Evolutionary conservation across 2,329 filamentous ascomycete genomes (phyloP), one percentile per base, ranked within the genome.

Genomic region (Penicillium sp.): DNA sequence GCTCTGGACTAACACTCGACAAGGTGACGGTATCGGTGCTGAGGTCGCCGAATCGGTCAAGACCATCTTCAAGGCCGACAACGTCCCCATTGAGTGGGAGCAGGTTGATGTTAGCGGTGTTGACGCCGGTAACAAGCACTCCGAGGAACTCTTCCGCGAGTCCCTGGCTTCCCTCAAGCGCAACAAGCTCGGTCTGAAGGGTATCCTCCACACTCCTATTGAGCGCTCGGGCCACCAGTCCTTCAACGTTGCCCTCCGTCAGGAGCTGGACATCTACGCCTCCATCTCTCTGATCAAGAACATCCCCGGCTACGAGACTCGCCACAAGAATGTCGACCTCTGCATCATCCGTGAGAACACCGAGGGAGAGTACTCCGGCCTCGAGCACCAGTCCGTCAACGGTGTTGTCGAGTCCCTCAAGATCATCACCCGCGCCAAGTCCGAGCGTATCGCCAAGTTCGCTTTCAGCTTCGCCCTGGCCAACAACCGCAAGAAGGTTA

Each of bases 301-400:
- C 85, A 97, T 99, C 73, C 94, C 94, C 70, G 94, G 94, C 73
- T 97, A 97, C 84, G 81, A 94, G 81, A 99, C 94, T 64, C 91
- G 94, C 77, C 94, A 99, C 86, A 89, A 96, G 80, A 86, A 94
- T 79, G 91, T 99, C 77, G 94, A 99, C 78, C 87, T 97, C 69
- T 96, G 93, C 87, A 97, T 99, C 80, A 97, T 99, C 81, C 94
- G 94, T 81, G 94, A 99, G 85, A 99, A 99, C 85, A 99, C 94
- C 75, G 94, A 99, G 86, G 94, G 94, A 75, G 94, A 99, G 84
- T 99, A 99, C 86, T 97, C 92, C 66, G 94, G 94, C 62, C 88
- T 99, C 62, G 94, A 99, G 86, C 94, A 99, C 83, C 93, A 97
- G 84, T 96, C 91, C 63, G 94, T 99, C 52, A 85, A 85, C 67